Percentiles rank a stretch among this genome's conserved stretches.
These are phyloP conservation scores for Venturia nashicola DNA, from an alignment of 2,329 filamentous ascomycete species.

Conservation along the genomic window DNA sequence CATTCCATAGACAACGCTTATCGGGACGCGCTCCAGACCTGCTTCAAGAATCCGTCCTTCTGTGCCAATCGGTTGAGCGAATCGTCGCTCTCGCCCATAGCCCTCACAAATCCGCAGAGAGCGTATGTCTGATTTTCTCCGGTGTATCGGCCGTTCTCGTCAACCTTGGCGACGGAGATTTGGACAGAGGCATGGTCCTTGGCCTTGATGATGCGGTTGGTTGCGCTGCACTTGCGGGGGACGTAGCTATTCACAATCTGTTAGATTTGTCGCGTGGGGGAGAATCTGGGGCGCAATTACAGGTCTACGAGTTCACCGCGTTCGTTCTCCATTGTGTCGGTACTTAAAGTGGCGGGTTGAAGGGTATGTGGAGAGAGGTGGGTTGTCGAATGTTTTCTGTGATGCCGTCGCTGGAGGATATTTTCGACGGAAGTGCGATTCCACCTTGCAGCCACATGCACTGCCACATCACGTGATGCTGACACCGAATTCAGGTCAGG, in stretches of 20 bases:
- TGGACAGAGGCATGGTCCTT: slow-evolving; percentile 99
- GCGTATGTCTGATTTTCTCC: slow-evolving; percentile 97
- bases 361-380: background rate
- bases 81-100: slow-evolving; percentile 97
- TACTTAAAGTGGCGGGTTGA: background rate
- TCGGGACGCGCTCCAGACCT: slow-evolving; percentile 71
- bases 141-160: slow-evolving; percentile 94
- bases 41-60: slow-evolving; percentile 94
- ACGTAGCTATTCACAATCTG: slow-evolving; percentile 51
- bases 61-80: slow-evolving; percentile 90
- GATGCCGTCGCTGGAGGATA: background rate
- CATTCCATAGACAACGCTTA: slow-evolving; percentile 22
- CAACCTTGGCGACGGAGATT: slow-evolving; percentile 93
- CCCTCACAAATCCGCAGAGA: slow-evolving; percentile 92
- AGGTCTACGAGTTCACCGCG: slow-evolving; percentile 99
- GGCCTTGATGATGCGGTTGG: slow-evolving; percentile 99
- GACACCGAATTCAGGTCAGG: too few relatives aligned
- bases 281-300: slow-evolving; percentile 40
- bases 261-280: slow-evolving; percentile 11
- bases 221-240: slow-evolving; percentile 96
- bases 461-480: background rate
- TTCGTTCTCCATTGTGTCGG: slow-evolving; percentile 96
- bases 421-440: background rate
- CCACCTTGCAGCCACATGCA: background rate
- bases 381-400: background rate